Evolutionary conservation across 305 asterid species (phyloP).

Genomic region (Fraxinus albicans): DNA sequence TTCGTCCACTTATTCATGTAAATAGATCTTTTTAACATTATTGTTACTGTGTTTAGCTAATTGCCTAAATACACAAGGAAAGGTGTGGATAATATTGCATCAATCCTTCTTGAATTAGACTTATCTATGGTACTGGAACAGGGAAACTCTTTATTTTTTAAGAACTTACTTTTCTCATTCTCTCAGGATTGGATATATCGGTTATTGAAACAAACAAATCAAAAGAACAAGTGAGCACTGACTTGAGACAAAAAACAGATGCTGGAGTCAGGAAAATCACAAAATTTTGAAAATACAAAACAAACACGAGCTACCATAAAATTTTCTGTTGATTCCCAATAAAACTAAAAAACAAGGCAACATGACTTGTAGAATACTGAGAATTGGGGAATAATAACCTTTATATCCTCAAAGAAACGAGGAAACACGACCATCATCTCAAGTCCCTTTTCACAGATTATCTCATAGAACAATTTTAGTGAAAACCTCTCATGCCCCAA

Average conservation of each 20-base stretch:
- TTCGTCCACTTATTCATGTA: neutral
- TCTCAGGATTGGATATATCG: neutral
- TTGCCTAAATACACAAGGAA: neutral
- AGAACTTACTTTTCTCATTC: neutral
- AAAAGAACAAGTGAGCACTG: neutral
- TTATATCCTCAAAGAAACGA: neutral
- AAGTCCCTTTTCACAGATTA: neutral
- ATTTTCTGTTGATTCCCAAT: neutral
- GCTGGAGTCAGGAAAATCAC: neutral
- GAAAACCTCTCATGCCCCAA: neutral
- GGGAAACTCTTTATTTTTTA: neutral
- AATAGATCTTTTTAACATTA: neutral
- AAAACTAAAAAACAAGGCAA: neutral
- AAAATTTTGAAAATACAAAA: neutral
- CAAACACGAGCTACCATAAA: neutral
- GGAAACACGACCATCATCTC: neutral
- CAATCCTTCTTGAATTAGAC: neutral
- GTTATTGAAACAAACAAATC: neutral
- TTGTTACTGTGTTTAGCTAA: neutral
- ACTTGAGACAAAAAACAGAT: neutral
- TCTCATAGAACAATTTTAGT: neutral
- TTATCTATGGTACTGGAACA: neutral
- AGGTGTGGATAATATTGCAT: neutral
- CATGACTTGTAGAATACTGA: neutral
- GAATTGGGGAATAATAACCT: neutral